Evolutionary conservation across 2,329 filamentous ascomycete species (phyloP).

Genomic region (Alternaria sp.): DNA sequence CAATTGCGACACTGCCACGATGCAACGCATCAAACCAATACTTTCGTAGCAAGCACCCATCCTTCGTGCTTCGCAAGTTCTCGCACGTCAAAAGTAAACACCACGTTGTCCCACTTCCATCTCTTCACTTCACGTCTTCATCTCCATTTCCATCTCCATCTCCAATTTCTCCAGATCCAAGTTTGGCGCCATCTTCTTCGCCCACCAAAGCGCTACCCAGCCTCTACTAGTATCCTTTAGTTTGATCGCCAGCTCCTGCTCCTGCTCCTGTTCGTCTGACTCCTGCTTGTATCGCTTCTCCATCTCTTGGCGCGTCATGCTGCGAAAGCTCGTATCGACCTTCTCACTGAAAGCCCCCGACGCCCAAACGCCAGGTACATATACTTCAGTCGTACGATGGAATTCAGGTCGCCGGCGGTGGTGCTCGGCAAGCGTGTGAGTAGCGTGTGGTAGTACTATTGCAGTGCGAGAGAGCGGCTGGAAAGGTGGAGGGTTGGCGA

Average conservation of each 20-base stretch:
- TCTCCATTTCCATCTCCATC: background rate
- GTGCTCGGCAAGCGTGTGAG: constrained; percentile 11
- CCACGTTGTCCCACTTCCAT: background rate
- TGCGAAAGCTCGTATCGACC: constrained; percentile 20
- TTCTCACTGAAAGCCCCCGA: constrained; percentile 14
- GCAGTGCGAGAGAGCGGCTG: background rate
- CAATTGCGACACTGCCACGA: rapidly evolving
- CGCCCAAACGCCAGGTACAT: constrained; percentile 22
- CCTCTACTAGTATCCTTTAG: constrained; percentile 12
- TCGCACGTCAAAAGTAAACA: background rate
- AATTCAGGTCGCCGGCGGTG: constrained; percentile 9
- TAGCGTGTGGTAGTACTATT: constrained; percentile 8
- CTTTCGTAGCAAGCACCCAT: background rate
- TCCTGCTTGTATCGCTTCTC: constrained; percentile 1
- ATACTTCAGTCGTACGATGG: background rate
- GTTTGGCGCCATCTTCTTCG: constrained; percentile 6
- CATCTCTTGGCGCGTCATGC: constrained; percentile 1
- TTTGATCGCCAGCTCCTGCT: constrained; percentile 3
- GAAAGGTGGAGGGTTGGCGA: constrained; percentile 16
- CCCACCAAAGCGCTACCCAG: constrained; percentile 20
- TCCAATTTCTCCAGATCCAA: constrained; percentile 4
- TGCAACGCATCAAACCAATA: background rate
- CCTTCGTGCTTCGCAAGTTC: background rate
- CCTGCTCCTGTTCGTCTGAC: constrained; percentile 9
- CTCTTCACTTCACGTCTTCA: background rate